Evolutionary conservation across 192 early-diverging fungal species (phyloP).

Genomic region (Coemansia sp.): DNA sequence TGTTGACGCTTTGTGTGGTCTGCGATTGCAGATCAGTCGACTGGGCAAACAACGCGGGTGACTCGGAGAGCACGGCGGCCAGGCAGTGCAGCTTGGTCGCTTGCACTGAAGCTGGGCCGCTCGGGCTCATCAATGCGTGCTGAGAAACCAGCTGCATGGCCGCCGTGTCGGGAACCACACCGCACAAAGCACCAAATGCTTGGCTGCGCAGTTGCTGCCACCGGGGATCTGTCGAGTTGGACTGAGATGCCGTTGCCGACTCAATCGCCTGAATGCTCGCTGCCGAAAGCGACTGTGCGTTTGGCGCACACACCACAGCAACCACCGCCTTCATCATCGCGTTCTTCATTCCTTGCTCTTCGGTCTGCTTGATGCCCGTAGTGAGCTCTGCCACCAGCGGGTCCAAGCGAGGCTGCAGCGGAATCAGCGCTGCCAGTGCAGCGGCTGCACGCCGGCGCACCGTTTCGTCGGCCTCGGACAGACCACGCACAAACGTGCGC

Average conservation of each 20-base stretch:
- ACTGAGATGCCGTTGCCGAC: conserved; percentile 10
- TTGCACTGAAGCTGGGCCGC: conserved; percentile 38
- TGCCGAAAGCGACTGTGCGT: conserved; percentile 22
- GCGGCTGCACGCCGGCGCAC: conserved; percentile 80
- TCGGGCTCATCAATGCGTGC: conserved; percentile 12
- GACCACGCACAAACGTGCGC: conserved; percentile 90
- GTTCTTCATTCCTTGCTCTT: conserved; percentile 28
- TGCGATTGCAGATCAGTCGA: conserved; percentile 61
- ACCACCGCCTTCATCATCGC: conserved; percentile 38
- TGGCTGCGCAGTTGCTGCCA: conserved; percentile 33
- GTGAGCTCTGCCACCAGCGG: conserved; percentile 46
- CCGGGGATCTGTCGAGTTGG: conserved; percentile 16
- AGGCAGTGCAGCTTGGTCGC: conserved; percentile 74
- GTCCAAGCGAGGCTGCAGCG: conserved; percentile 43
- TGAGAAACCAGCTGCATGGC: conserved; percentile 22
- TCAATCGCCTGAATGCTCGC: conserved; percentile 41
- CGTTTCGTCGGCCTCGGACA: conserved; percentile 71
- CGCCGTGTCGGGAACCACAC: conserved; percentile 17
- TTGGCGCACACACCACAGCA: conserved; percentile 33
- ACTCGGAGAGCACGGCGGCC: conserved; percentile 65
- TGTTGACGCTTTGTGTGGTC: conserved; percentile 60
- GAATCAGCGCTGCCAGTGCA: conserved; percentile 64
- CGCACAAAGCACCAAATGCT: conserved; percentile 40
- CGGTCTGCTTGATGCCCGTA: conserved; percentile 22
- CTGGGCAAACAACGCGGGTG: conserved; percentile 56